Evolutionary conservation across 2,329 filamentous ascomycete species (phyloP).

Genomic region (Calonectria crousiana): DNA sequence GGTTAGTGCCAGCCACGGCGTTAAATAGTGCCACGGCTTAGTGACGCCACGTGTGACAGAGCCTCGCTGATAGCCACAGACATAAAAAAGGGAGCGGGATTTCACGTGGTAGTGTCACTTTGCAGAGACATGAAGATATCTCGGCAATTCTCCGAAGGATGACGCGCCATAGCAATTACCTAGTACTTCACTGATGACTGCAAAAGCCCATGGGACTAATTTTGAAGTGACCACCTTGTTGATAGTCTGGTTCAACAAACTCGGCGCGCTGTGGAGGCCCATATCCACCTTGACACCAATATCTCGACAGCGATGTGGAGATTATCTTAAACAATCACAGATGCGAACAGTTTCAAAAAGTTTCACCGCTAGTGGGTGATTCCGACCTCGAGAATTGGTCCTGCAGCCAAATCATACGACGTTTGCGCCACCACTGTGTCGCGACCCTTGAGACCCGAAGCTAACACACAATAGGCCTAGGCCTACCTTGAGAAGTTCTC

Average conservation of each 20-base stretch:
- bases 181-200: background rate
- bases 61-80: background rate
- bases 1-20: background rate
- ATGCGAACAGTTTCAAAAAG: background rate
- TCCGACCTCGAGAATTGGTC: background rate
- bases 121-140: background rate
- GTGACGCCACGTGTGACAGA: background rate
- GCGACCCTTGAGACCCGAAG: background rate
- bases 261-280: no score
- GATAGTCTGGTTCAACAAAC: background rate
- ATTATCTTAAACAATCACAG: no score
- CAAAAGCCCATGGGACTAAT: background rate
- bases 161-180: background rate
- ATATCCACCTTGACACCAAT: background rate
- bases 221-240: no score
- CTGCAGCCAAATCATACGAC: background rate
- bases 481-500: no score
- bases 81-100: background rate
- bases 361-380: rapidly evolving
- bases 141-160: background rate
- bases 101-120: background rate
- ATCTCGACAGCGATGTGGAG: background rate
- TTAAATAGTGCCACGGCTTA: background rate
- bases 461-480: background rate
- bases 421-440: background rate